Conservation (phyloP, 768 basidiomycete species). For the Suillus variegatus region DNA sequence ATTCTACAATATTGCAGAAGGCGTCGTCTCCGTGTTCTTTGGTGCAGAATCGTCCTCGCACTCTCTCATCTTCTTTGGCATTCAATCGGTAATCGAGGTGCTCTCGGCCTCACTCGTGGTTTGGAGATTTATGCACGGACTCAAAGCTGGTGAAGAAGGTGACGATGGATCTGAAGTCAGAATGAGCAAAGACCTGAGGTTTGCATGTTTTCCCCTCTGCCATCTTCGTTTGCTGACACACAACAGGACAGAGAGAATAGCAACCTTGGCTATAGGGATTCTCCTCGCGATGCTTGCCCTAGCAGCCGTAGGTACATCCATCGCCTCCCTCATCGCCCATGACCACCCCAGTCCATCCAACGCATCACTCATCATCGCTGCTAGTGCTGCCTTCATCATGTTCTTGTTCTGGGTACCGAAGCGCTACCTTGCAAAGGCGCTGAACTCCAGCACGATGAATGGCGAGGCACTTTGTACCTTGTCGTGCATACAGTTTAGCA, state of each 20-base stretch:
- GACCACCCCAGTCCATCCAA: constrained; percentile 40
- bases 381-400: constrained; percentile 40
- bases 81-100: constrained; percentile 50
- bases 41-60: constrained; percentile 45
- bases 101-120: constrained; percentile 44
- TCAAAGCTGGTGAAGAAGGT: constrained; percentile 36
- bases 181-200: constrained; percentile 8
- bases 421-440: constrained; percentile 43
- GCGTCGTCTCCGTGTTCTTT: constrained; percentile 44
- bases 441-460: constrained; percentile 45
- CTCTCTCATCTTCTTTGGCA: constrained; percentile 49
- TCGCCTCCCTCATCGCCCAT: constrained; percentile 35
- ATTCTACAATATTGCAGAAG: constrained; percentile 43
- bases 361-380: constrained; percentile 44
- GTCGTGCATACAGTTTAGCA: constrained; percentile 44
- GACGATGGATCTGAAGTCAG: constrained; percentile 17
- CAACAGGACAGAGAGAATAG: constrained; percentile 39
- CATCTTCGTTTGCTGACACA: neutral
- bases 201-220: neutral
- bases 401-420: constrained; percentile 46
- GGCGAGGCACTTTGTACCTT: constrained; percentile 48
- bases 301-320: constrained; percentile 38
- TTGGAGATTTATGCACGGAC: constrained; percentile 42
- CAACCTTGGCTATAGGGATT: constrained; percentile 36
- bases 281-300: constrained; percentile 40